Percentiles rank a stretch among this genome's conserved stretches.
These are phyloP conservation scores for Vanderwaltozyma verrucispora DNA, from an alignment of 805 yeast species.

Conservation along the genomic window DNA sequence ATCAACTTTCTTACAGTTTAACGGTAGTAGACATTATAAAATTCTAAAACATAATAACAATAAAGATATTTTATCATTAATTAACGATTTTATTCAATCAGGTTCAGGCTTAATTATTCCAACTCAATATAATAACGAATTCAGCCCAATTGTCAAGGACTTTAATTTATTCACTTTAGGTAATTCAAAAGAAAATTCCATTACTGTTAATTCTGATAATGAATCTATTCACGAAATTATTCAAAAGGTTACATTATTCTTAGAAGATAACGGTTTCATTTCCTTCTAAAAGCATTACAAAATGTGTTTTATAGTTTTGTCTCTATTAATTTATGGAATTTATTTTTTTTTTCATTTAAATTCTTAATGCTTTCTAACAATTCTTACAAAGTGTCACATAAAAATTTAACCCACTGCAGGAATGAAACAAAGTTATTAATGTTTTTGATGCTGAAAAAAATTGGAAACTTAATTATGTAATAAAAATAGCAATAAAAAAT, in stretches of 20 bases:
- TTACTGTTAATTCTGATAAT: conserved; percentile 44
- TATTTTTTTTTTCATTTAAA: too few relatives aligned
- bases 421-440: too few relatives aligned
- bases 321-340: too few relatives aligned
- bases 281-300: conserved; percentile 28
- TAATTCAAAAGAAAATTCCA: conserved; percentile 44
- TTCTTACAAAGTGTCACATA: too few relatives aligned
- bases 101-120: conserved; percentile 84
- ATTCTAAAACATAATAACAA: conserved; percentile 41
- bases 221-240: conserved; percentile 59
- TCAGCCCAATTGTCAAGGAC: conserved; percentile 6
- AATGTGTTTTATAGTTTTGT: too few relatives aligned
- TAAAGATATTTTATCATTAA: conserved; percentile 55
- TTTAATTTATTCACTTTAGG: conserved; percentile 35
- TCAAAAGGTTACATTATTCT: conserved; percentile 57
- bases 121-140: conserved; percentile 9
- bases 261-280: conserved; percentile 80
- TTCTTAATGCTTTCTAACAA: too few relatives aligned
- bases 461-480: too few relatives aligned
- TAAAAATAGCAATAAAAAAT: too few relatives aligned
- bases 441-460: too few relatives aligned
- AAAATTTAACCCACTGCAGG: too few relatives aligned
- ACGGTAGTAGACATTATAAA: conserved; percentile 69
- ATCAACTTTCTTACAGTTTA: conserved; percentile 81
- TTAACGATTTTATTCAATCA: conserved; percentile 42